Evolutionary conservation across 2,329 filamentous ascomycete species (phyloP).

Genomic region (Hypocrella siamensis): DNA sequence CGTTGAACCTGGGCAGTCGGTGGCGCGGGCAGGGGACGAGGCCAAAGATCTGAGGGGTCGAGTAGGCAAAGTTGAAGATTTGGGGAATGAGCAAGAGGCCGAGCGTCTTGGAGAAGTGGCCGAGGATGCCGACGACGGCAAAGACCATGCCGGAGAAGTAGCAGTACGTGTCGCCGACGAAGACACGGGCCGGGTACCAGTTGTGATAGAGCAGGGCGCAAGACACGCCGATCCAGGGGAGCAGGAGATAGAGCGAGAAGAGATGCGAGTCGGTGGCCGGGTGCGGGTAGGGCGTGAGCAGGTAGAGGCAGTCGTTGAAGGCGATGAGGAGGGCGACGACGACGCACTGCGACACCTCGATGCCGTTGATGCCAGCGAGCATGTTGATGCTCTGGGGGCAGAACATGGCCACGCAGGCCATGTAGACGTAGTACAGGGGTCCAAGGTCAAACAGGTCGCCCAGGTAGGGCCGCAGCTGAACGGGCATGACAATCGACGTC

Average conservation of each 20-base stretch:
- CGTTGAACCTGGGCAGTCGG: conserved; percentile 77
- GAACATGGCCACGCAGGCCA: conserved; percentile 93
- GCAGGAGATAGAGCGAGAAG: conserved; percentile 85
- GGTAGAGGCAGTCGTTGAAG: conserved; percentile 78
- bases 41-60: conserved; percentile 77
- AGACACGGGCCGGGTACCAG: conserved; percentile 89
- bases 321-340: conserved; percentile 74
- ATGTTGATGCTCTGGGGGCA: conserved; percentile 99
- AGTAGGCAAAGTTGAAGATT: conserved; percentile 94
- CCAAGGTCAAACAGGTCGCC: conserved; percentile 75
- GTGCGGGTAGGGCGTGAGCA: conserved; percentile 71
- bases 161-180: conserved; percentile 97
- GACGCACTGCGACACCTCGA: conserved; percentile 88
- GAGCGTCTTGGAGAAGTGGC: conserved; percentile 95
- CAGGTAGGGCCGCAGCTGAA: conserved; percentile 69
- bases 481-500: conserved; percentile 83
- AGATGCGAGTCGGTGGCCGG: conserved; percentile 91
- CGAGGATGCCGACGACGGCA: conserved; percentile 87
- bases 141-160: conserved; percentile 99
- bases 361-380: conserved; percentile 96
- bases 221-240: conserved; percentile 90
- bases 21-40: conserved; percentile 86
- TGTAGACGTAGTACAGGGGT: conserved; percentile 83
- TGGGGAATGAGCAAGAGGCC: conserved; percentile 83
- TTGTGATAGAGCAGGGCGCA: conserved; percentile 78